These are phyloP conservation scores for Penicillium sp. DNA, from an alignment of 2,329 filamentous ascomycete species.

Conservation along the genomic window DNA sequence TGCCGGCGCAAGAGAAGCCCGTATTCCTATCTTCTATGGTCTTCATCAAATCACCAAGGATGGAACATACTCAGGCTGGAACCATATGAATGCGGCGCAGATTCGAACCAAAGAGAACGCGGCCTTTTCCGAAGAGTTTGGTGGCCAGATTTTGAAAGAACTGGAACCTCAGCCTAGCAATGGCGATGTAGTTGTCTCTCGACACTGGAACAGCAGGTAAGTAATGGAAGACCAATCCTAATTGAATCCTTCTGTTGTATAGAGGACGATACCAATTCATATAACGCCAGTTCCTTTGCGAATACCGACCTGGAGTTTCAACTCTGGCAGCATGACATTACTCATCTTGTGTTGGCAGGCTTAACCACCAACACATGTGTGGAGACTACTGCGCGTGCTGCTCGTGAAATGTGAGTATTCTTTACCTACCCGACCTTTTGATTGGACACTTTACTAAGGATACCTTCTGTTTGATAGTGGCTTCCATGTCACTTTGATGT, in stretches of 20 bases:
- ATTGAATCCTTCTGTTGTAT: background rate
- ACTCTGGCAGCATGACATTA: conserved; percentile 34
- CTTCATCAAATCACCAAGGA: conserved; percentile 31
- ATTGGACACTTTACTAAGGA: background rate
- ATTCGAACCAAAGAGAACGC: conserved; percentile 13
- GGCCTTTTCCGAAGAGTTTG: conserved; percentile 31
- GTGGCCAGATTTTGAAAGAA: conserved; percentile 30
- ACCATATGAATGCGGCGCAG: conserved; percentile 23
- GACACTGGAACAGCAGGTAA: conserved; percentile 33
- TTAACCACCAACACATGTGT: conserved; percentile 36
- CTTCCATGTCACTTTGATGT: background rate
- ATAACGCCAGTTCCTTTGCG: conserved; percentile 26
- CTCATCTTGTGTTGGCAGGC: conserved; percentile 32
- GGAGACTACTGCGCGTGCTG: conserved; percentile 38
- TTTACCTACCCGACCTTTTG: background rate
- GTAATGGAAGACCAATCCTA: background rate
- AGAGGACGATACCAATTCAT: background rate
- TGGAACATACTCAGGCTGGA: conserved; percentile 29
- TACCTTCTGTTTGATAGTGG: background rate
- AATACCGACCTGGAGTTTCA: conserved; percentile 40
- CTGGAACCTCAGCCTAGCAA: conserved; percentile 28
- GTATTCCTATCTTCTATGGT: conserved; percentile 37
- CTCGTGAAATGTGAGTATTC: conserved; percentile 27
- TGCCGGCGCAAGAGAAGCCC: conserved; percentile 18
- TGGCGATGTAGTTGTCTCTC: conserved; percentile 31